These are phyloP conservation scores for Lactarius pseudohatsudake DNA, from an alignment of 768 basidiomycete genomes.

Conservation along the genomic window DNA sequence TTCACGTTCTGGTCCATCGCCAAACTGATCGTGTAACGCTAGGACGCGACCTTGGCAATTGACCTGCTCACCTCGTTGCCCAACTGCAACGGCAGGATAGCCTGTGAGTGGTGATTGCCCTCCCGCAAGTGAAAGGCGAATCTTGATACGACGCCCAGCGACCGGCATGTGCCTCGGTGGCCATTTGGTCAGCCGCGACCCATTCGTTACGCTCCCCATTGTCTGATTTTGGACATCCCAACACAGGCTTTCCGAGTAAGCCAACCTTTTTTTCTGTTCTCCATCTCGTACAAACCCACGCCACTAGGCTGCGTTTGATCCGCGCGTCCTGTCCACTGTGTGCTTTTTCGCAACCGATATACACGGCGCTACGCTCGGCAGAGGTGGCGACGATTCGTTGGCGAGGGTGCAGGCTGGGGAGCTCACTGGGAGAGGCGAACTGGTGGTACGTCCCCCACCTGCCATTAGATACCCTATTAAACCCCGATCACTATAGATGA, in stretches of 20 bases:
- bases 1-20: not conserved
- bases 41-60: slow-evolving; percentile 79
- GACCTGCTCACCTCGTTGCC: slow-evolving; percentile 69
- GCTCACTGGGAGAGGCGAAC: slow-evolving; percentile 74
- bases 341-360: slow-evolving; percentile 97
- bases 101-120: slow-evolving; percentile 47
- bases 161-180: slow-evolving; percentile 93
- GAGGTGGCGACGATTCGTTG: slow-evolving; percentile 75
- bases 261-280: not conserved
- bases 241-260: slow-evolving; percentile 53
- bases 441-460: slow-evolving; percentile 58
- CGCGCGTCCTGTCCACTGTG: slow-evolving; percentile 76
- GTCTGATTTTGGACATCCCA: slow-evolving; percentile 32
- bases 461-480: not conserved
- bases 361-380: slow-evolving; percentile 83
- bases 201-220: slow-evolving; percentile 32
- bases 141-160: slow-evolving; percentile 40
- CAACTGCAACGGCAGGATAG: slow-evolving; percentile 92
- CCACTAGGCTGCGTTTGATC: slow-evolving; percentile 81
- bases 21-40: slow-evolving; percentile 1
- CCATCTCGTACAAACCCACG: not conserved
- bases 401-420: slow-evolving; percentile 71
- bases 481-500: slow-evolving; percentile 56
- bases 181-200: slow-evolving; percentile 59
- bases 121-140: not conserved